A percentile compares a stretch with the other conserved stretches of the same genome.
phyloP scores from a whole-genome alignment of 75 land plant genomes.

The Cryptomeria japonica region DNA sequence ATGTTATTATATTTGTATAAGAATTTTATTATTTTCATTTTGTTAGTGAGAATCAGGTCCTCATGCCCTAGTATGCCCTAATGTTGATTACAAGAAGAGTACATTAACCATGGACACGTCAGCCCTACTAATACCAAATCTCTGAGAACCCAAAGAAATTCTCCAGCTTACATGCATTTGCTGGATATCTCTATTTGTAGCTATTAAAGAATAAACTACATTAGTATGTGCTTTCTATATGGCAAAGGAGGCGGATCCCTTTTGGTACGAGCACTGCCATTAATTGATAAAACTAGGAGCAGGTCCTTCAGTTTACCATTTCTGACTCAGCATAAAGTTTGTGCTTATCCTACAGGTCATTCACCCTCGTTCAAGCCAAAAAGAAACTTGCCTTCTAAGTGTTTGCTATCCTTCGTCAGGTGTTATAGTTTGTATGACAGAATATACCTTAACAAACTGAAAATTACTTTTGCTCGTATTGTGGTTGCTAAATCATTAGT shows the following conservation, averaged over 20 bases:
- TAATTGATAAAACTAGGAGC: neutral
- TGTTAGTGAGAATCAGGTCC: too few species aligned
- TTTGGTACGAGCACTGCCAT: neutral
- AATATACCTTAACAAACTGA: neutral
- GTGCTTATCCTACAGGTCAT: neutral
- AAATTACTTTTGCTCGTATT: neutral
- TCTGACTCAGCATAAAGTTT: neutral
- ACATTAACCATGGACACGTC: neutral
- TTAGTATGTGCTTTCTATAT: neutral
- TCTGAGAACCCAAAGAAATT: neutral
- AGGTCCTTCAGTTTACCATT: neutral
- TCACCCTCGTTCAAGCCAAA: neutral
- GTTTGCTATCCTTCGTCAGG: neutral
- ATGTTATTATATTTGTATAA: too few species aligned
- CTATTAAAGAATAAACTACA: neutral
- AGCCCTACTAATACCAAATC: neutral
- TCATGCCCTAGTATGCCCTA: too few species aligned
- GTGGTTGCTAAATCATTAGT: neutral
- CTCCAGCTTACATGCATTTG: neutral
- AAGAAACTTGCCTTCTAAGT: neutral
- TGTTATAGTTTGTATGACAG: neutral
- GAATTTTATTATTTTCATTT: too few species aligned
- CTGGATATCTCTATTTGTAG: neutral
- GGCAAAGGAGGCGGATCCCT: neutral
- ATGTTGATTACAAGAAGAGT: neutral